These are phyloP conservation scores for Thalassiosira exigua DNA, from an alignment of 352 stramenopile genomes.

Conservation along the genomic window DNA sequence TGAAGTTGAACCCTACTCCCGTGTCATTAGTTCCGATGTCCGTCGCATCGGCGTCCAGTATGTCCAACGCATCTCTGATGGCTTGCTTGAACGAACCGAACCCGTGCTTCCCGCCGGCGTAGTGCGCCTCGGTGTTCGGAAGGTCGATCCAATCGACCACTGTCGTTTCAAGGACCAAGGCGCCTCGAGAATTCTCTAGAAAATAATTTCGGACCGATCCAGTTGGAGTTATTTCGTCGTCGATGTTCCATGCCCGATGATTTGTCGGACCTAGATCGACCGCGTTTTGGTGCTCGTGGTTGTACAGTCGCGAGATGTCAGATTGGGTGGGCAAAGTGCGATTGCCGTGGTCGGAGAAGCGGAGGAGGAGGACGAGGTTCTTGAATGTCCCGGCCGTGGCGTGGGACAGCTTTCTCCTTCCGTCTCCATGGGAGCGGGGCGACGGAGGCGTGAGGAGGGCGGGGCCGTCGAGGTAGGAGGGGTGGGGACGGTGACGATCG, in stretches of 20 bases:
- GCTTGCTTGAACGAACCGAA: constrained; percentile 50
- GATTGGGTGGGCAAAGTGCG: constrained; percentile 44
- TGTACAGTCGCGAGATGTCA: constrained; percentile 43
- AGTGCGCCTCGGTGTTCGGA: constrained; percentile 64
- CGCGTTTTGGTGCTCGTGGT: background rate
- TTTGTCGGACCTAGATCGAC: background rate
- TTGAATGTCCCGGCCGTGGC: constrained; percentile 18
- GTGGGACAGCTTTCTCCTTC: constrained; percentile 1
- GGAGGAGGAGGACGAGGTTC: constrained; percentile 75
- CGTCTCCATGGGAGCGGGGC: no score
- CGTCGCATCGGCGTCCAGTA: constrained; percentile 11
- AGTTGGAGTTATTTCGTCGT: constrained; percentile 38
- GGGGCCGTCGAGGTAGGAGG: background rate
- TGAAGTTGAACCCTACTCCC: constrained; percentile 36
- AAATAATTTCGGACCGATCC: constrained; percentile 72
- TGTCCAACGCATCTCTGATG: constrained; percentile 32
- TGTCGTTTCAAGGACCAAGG: constrained; percentile 64
- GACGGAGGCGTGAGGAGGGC: background rate
- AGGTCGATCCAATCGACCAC: constrained; percentile 71
- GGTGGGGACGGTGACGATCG: background rate
- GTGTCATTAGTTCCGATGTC: no score
- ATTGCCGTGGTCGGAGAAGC: constrained; percentile 68
- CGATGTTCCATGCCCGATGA: background rate
- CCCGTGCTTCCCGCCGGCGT: constrained; percentile 56
- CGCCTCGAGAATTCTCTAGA: constrained; percentile 68